Conservation (phyloP, 2,329 filamentous ascomycete genomes). For the Pseudomassariella vexata region DNA sequence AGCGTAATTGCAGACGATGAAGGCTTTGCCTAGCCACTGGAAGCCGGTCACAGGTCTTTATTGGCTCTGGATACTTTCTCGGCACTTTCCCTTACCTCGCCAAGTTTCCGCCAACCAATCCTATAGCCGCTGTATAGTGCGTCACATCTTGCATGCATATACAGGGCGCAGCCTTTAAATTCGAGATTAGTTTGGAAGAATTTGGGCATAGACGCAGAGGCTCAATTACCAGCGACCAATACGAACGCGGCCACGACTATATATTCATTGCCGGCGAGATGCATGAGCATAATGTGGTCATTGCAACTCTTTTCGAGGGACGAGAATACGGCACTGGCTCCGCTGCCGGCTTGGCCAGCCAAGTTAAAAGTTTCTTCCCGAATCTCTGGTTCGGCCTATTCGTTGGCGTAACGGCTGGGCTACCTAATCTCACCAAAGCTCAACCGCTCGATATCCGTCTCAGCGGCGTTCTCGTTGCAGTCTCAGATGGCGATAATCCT, state of each 20-base stretch:
- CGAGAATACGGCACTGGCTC: constrained; percentile 28
- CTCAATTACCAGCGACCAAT: no score
- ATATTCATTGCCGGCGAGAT: constrained; percentile 29
- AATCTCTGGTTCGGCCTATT: constrained; percentile 30
- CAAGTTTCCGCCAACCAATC: no score
- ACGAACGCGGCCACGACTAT: constrained; percentile 27
- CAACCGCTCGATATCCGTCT: constrained; percentile 28
- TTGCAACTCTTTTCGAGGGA: constrained; percentile 26
- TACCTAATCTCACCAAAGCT: constrained; percentile 18
- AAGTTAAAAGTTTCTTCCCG: constrained; percentile 27
- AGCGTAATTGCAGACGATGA: no score
- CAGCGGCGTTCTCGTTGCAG: constrained; percentile 28
- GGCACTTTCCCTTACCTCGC: no score
- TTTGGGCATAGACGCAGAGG: no score
- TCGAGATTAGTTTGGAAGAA: no score
- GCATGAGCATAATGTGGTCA: constrained; percentile 27
- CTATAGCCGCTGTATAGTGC: no score
- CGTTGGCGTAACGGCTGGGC: constrained; percentile 28
- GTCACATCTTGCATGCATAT: no score
- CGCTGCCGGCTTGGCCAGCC: constrained; percentile 25
- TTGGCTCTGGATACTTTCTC: no score
- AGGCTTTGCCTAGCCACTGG: no score
- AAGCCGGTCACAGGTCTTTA: no score
- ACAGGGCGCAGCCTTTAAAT: no score
- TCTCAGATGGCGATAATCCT: constrained; percentile 16